These are phyloP conservation scores for Fraxinus ornus DNA, from an alignment of 305 asterid species.

Conservation along the genomic window DNA sequence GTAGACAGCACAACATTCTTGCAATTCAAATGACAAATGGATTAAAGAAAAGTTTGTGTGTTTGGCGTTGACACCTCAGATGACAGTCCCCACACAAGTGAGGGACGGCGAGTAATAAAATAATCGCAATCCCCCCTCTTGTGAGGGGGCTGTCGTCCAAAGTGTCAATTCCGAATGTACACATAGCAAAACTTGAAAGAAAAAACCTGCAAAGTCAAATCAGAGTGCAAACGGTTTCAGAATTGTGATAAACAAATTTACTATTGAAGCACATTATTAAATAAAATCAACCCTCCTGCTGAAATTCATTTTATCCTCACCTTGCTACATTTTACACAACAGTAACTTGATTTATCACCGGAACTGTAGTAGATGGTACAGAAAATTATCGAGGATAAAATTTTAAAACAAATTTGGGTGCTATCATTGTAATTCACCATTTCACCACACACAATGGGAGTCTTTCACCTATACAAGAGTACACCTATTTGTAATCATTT, in stretches of 20 bases:
- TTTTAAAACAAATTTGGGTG: background rate
- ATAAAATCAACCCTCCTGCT: background rate
- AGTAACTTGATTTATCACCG: background rate
- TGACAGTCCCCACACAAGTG: no score
- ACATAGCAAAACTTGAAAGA: no score
- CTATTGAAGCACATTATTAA: background rate
- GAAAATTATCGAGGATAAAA: background rate
- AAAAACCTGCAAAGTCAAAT: background rate
- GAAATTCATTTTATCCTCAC: background rate
- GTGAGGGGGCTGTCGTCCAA: no score
- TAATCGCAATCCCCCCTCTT: no score
- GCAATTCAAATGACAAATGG: background rate
- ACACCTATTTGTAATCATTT: background rate
- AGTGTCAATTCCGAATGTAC: no score
- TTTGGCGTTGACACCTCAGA: no score
- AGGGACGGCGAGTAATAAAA: no score
- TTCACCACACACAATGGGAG: background rate
- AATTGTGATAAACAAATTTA: background rate
- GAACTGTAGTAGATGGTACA: background rate
- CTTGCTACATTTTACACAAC: background rate
- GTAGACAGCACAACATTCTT: background rate
- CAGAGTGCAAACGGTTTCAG: background rate
- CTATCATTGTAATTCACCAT: background rate
- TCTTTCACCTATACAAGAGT: background rate
- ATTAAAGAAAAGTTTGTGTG: no score